Evolutionary conservation across 2,329 filamentous ascomycete genomes (phyloP), one percentile per base, ranked within the genome.

Genomic region (Colletotrichum sidae): DNA sequence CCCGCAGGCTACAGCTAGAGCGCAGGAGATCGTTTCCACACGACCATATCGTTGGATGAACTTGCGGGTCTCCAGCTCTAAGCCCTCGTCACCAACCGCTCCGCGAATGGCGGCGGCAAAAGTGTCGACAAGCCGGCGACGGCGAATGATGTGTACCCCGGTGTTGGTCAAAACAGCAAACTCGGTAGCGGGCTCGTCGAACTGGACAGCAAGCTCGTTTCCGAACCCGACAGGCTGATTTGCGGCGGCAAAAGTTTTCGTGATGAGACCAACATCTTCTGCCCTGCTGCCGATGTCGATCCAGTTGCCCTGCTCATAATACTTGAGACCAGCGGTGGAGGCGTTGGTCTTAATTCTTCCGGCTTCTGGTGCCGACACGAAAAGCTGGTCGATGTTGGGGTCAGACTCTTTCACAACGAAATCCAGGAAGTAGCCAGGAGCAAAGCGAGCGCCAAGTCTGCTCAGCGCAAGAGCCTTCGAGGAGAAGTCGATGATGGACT

Each of bases 161-260:
- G 88, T 93, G 71, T 96, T 97, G 38, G 96, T 98, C 58, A 99
- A 84, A 51, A 99, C 88, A 1, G 95, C 96, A 69, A 98, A 89
- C 74, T 99, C 95, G 55, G 91, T 89, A 0, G 91, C 86, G 0
- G 89, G 83, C 65, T 92, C 86, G 72, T 99, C 96, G 71, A 96
- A 99, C 72, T 99, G 96, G n/a, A 97, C 91, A 1, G 96, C 93
- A 60, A 98, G 83, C 78, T 99, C 96, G 71, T 99, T 99, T 10
- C 95, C 94, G 72, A 97, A 98, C 0, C 94, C 95, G 25, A 88
- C 75, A 0, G 92, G 92, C 34, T 88, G 86, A 10, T 80, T 80
- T 0, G 89, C 85, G 9, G 92, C 91, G 13, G 88, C 85, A 70
- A 94, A 95, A 0, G 92, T 87, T 53, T 86, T 85, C 1, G 91